phyloP scores from a whole-genome alignment of 306 rosid genomes.

The Acmispon strigosus region DNA sequence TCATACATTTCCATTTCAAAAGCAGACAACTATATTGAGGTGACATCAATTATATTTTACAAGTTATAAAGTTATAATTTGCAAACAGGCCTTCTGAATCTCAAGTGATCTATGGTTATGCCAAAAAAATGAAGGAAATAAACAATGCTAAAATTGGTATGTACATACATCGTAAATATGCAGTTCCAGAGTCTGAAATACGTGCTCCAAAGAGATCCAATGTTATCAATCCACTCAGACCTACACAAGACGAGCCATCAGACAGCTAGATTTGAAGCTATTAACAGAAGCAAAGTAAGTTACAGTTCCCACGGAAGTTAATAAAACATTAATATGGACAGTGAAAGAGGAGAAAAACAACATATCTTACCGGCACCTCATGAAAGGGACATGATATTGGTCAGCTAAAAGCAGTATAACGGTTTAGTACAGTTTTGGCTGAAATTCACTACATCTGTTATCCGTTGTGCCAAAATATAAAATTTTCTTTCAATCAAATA shows the following conservation, averaged over 20 bases:
- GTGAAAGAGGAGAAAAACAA: background rate
- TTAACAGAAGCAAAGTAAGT: background rate
- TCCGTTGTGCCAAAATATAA: background rate
- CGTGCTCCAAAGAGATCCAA: slow-evolving; percentile 96
- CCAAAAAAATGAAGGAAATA: background rate
- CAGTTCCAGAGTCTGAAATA: slow-evolving; percentile 74
- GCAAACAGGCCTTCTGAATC: background rate
- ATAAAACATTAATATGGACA: slow-evolving; percentile 2
- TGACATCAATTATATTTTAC: background rate
- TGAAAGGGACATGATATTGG: background rate
- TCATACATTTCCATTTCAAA: background rate
- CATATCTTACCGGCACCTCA: background rate
- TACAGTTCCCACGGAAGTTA: background rate
- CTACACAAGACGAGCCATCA: slow-evolving; percentile 34
- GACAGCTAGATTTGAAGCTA: background rate
- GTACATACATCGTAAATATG: slow-evolving; percentile 64
- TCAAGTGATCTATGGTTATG: background rate
- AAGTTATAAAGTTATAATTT: background rate
- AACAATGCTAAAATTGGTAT: slow-evolving; percentile 1
- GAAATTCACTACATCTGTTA: background rate
- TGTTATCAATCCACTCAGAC: slow-evolving; percentile 70
- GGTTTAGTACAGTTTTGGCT: background rate
- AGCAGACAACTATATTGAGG: too few species aligned
- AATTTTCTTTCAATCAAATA: background rate
- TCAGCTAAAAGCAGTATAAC: background rate